Percentiles rank a stretch among this genome's conserved stretches.
phyloP scores from a whole-genome alignment of 371 early-diverging fungal species.

The Sporodiniella umbellata region DNA sequence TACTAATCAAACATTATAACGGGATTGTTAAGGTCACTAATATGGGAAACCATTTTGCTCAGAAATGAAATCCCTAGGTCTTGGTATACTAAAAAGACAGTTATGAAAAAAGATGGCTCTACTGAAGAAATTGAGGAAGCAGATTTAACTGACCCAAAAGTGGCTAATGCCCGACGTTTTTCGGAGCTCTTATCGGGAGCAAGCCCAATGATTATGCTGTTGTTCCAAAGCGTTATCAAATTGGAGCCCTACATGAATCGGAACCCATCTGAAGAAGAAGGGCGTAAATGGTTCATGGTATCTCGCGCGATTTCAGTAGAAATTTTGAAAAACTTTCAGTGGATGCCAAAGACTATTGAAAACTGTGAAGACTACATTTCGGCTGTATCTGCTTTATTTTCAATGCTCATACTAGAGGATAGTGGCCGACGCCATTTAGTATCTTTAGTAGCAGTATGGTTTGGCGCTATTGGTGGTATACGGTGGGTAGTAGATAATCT shows the following conservation, averaged over 20 bases:
- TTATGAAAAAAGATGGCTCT: conserved; percentile 19
- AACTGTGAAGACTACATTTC: conserved; percentile 54
- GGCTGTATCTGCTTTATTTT: conserved; percentile 48
- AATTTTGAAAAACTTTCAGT: conserved; percentile 43
- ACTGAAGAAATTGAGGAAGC: background rate
- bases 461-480: conserved; percentile 60
- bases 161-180: conserved; percentile 66
- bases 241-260: background rate
- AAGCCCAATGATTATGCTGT: conserved; percentile 60
- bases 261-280: background rate
- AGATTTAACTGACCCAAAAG: conserved; percentile 46
- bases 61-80: conserved; percentile 57
- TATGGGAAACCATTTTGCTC: conserved; percentile 67
- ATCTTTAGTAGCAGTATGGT: conserved; percentile 64
- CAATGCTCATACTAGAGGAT: conserved; percentile 47
- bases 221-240: conserved; percentile 73
- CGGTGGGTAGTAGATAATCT: conserved; percentile 31
- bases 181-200: conserved; percentile 64
- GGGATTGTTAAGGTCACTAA: too few relatives aligned
- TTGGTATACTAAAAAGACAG: conserved; percentile 53
- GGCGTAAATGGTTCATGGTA: conserved; percentile 14
- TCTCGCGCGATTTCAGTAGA: conserved; percentile 43
- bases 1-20: too few relatives aligned
- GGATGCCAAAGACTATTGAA: conserved; percentile 20
- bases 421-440: conserved; percentile 21